A percentile compares a stretch with the other conserved stretches of the same genome.
phyloP scores from a whole-genome alignment of 495 filamentous ascomycete species.

The Penicillium pulvis region DNA sequence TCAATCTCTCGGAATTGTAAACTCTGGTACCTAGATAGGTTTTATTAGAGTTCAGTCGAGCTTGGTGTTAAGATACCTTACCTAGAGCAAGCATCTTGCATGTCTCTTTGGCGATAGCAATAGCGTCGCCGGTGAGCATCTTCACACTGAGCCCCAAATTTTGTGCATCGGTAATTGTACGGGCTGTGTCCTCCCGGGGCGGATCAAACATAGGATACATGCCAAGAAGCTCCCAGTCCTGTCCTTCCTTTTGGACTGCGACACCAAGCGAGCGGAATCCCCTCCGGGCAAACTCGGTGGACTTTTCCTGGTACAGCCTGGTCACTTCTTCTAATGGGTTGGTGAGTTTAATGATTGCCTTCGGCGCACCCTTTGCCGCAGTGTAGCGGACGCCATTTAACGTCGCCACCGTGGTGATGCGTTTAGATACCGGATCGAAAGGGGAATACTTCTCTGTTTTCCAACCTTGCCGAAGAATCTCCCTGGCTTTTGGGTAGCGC shows the following conservation, averaged over 20 bases:
- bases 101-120: constrained; percentile 78
- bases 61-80: too few relatives aligned
- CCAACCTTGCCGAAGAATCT: constrained; percentile 70
- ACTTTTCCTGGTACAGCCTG: constrained; percentile 67
- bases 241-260: constrained; percentile 66
- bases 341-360: constrained; percentile 67
- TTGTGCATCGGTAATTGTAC: constrained; percentile 76
- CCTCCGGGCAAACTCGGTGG: constrained; percentile 72
- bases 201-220: constrained; percentile 81
- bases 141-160: constrained; percentile 74
- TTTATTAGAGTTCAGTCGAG: too few relatives aligned
- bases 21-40: too few relatives aligned
- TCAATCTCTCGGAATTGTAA: constrained; percentile 73
- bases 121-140: constrained; percentile 80
- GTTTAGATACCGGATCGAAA: constrained; percentile 79
- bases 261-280: constrained; percentile 82
- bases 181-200: constrained; percentile 74
- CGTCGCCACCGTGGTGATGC: constrained; percentile 67
- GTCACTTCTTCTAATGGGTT: constrained; percentile 65
- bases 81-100: constrained; percentile 78
- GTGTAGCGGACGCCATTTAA: constrained; percentile 67
- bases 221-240: constrained; percentile 68
- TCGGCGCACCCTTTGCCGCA: constrained; percentile 74
- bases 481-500: constrained; percentile 70
- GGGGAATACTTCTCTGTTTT: constrained; percentile 74